Base-by-base conservation (phyloP, 2,329 filamentous ascomycete genomes). In the Aureobasidium musti region DNA sequence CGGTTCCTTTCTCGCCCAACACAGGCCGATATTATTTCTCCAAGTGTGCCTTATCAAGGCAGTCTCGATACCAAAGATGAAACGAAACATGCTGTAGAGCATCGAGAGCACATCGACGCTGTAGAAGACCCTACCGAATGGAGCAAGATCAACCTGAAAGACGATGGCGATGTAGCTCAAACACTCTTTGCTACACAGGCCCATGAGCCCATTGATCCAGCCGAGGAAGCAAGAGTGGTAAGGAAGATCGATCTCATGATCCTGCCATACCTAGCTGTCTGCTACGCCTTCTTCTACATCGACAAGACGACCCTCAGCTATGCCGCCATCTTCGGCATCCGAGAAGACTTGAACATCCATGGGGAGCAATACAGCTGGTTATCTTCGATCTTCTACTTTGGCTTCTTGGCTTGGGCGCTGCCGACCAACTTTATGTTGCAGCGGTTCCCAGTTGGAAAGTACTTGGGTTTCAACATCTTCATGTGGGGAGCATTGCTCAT, bases 291-390 rank as follows among this genome's bases (percentile, higher is more conserved):
- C 69, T 77, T 76, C 70, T 76, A 76, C 69, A 69, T 76, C 56
- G 75, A 77, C 71, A 77, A 87, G 77, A 87, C 84, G 0, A 86
- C 83, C 0, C 75, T 87, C 35, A 85, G 82, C 0, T 89, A 88
- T 69, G 87, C 87, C 0, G 86, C 87, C 23, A 86, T 89, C 59
- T 88, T 89, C 67, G 86, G 86, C 1, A 84, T 90, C 67, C 79
- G 81, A 33, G 81, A 87, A 2, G 86, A 87, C 68, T 79, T 89
- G 10, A 70, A 82, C 17, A 78, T 89, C 1, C 77, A 81, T n/a
- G 85, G 85, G 1, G 80, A 82, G 0, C 78, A 88, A 68, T 89
- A 89, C 71, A 84, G 78, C 67, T 86, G 83, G 81, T 74, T 84
- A 0, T 81, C 79, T 37, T 81, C 78, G 66, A 79, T 85, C 14